Base-by-base conservation (phyloP, 306 rosid species). In the Hylodesmum podocarpum region DNA sequence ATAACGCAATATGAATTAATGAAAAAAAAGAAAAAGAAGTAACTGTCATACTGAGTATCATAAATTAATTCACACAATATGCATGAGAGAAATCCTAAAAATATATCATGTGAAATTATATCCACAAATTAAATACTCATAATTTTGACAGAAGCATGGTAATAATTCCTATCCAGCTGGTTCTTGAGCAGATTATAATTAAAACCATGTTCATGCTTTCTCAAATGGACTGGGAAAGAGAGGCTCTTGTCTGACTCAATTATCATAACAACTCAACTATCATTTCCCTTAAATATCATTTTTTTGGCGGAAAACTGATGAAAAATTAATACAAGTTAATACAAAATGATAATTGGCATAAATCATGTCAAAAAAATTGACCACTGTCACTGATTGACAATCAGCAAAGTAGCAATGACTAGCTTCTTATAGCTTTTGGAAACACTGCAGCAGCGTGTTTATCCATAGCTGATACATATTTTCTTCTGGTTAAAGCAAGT, bases 1-100 rank as follows among this genome's bases (percentile, higher is more conserved):
- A n/a, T n/a, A n/a, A n/a, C n/a, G n/a, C n/a, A n/a, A n/a, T n/a
- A n/a, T n/a, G n/a, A n/a, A n/a, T n/a, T n/a, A n/a, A n/a, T 51
- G 40, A 29, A 6, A 47, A 15, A n/a, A 29, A 59, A 8, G 6
- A 53, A 15, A 40, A 65, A 63, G 5, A 65, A 63, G 5, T 22
- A 74, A 58, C 78, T 67, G 41, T 41, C 18, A 31, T 24, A 33
- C 24, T 19, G 19, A 40, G 62, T 39, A 73, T 18, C 63, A 78
- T 67, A 78, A 65, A 73, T 31, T 41, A 78, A 65, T 46, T 43
- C 34, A n/a, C 27, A 69, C 24, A 69, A 75, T 57, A 39, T 39
- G 28, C 28, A 44, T 24, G 49, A 44, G 63, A 77, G 10, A 46
- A n/a, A 65, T 25, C 55, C 13, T 39, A 58, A 0, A 58, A 33